Conservation (phyloP, 2,329 filamentous ascomycete genomes). For the Colletotrichum phormii region DNA sequence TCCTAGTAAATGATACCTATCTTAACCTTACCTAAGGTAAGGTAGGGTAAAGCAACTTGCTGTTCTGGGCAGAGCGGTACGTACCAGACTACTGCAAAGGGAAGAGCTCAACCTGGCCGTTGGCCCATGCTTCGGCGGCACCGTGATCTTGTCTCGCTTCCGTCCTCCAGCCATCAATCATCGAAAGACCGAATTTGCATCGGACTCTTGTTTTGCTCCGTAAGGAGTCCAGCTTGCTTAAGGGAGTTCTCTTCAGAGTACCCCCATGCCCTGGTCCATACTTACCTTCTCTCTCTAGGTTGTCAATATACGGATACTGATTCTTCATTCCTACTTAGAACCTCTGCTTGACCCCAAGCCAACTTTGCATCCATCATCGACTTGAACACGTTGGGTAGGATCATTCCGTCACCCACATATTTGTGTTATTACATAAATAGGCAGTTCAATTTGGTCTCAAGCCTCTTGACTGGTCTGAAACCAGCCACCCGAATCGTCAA, state of each 20-base stretch:
- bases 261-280: neutral
- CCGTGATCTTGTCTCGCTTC: conserved; percentile 23
- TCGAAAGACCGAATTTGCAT: neutral
- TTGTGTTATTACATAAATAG: neutral
- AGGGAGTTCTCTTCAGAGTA: neutral
- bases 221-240: neutral
- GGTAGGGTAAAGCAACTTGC: conserved; percentile 9
- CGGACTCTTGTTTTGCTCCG: neutral
- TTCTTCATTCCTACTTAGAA: neutral
- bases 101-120: neutral
- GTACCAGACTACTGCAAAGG: neutral
- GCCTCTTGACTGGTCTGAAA: neutral
- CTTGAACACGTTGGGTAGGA: neutral
- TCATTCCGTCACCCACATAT: neutral
- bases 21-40: neutral
- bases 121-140: conserved; percentile 12
- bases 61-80: neutral
- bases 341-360: neutral
- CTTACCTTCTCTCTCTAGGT: neutral
- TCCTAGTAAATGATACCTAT: rapidly evolving
- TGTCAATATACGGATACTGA: neutral
- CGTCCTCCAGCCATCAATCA: neutral
- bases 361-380: no score
- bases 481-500: conserved; percentile 10
- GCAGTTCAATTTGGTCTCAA: neutral